These are phyloP conservation scores for Cochlearia excelsa DNA, from an alignment of 345 rosid species.

Conservation along the genomic window DNA sequence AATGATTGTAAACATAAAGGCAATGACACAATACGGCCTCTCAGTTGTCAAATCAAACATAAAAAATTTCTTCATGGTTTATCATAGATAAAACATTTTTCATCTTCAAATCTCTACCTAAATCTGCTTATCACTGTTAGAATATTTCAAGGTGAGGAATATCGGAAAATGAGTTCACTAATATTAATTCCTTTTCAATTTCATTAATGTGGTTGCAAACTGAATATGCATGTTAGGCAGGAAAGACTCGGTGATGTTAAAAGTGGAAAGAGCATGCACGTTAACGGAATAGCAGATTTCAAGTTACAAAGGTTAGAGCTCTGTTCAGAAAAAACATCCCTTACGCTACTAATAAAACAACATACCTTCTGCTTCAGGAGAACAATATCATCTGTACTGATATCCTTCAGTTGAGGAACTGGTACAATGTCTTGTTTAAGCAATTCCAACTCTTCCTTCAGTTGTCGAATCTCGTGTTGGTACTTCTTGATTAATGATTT, in stretches of 20 bases:
- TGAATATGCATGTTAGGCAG: slow-evolving; percentile 1
- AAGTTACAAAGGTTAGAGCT: slow-evolving; percentile 8
- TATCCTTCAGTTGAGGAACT: slow-evolving; percentile 63
- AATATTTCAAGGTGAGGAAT: slow-evolving; percentile 4
- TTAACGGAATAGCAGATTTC: slow-evolving; percentile 1
- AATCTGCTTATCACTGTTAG: slow-evolving; percentile 4
- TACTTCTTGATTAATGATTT: slow-evolving; percentile 97
- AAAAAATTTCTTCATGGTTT: neutral
- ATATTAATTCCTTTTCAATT: neutral
- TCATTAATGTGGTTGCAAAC: neutral
- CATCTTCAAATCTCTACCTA: neutral
- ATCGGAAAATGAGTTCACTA: neutral
- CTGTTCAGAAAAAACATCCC: neutral
- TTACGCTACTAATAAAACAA: neutral
- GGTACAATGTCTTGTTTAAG: slow-evolving; percentile 76
- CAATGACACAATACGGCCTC: slow-evolving; percentile 10
- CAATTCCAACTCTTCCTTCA: slow-evolving; percentile 94
- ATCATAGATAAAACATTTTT: neutral
- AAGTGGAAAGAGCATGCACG: slow-evolving; percentile 9
- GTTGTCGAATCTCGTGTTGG: slow-evolving; percentile 83
- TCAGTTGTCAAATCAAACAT: slow-evolving; percentile 5
- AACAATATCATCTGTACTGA: slow-evolving; percentile 72
- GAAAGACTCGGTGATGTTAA: slow-evolving; percentile 4
- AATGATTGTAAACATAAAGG: slow-evolving; percentile 20
- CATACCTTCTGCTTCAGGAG: slow-evolving; percentile 88